Conservation (phyloP, 2,329 filamentous ascomycete species). For the Ceratocystis diversiconidia region DNA sequence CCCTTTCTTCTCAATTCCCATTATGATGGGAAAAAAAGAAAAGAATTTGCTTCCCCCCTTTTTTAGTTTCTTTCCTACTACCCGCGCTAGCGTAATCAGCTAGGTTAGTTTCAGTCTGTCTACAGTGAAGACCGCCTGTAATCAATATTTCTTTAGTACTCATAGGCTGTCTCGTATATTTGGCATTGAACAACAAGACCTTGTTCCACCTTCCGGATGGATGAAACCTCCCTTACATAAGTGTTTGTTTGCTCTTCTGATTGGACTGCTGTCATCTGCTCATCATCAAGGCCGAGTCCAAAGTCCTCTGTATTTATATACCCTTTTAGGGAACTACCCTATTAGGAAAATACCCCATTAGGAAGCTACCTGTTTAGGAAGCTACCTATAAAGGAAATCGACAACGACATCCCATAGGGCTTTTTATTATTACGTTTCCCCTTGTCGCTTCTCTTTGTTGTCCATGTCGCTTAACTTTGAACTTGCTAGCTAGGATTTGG, state of each 20-base stretch:
- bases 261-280: not conserved
- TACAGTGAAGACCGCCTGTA: not conserved
- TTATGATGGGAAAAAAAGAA: not conserved
- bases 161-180: not conserved
- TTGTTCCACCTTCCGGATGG: no score
- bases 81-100: not conserved
- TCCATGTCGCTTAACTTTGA: not conserved
- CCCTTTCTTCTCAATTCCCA: not conserved
- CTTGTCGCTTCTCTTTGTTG: not conserved
- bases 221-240: no score
- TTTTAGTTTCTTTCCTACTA: not conserved
- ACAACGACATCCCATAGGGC: not conserved
- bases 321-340: not conserved
- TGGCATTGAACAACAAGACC: no score
- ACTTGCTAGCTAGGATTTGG: not conserved
- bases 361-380: not conserved
- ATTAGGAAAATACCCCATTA: not conserved
- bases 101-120: not conserved
- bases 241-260: not conserved
- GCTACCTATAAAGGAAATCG: not conserved
- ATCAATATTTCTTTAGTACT: not conserved
- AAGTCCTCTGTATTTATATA: not conserved
- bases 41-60: not conserved
- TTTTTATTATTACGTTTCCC: not conserved
- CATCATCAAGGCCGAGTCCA: not conserved